Conservation (phyloP, 306 rosid genomes). For the Cyclanthera cordifolia region DNA sequence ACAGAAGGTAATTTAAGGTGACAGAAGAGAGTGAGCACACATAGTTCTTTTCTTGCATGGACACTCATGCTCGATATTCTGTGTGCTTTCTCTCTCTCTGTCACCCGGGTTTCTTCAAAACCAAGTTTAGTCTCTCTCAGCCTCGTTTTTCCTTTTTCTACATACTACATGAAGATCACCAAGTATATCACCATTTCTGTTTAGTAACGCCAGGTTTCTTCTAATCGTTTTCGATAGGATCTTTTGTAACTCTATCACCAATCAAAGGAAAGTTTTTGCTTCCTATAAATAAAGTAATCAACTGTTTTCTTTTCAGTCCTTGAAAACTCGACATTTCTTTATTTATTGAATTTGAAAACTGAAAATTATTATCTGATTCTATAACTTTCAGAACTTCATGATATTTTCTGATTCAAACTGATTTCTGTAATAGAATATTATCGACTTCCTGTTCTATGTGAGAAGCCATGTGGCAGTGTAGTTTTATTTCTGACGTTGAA, state of each 20-base stretch:
- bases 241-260: too few species aligned
- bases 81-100: slow-evolving; percentile 12
- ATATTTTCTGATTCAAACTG: background rate
- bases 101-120: background rate
- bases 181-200: background rate
- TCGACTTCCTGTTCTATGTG: background rate
- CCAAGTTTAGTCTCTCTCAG: background rate
- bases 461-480: background rate
- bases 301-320: background rate
- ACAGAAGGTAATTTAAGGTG: slow-evolving; percentile 8
- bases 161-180: background rate
- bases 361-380: background rate
- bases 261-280: too few species aligned
- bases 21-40: slow-evolving; percentile 17
- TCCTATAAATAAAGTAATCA: too few species aligned
- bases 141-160: background rate
- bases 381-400: background rate
- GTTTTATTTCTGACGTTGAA: background rate
- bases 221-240: too few species aligned
- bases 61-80: background rate
- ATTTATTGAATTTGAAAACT: background rate
- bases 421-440: background rate
- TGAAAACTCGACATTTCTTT: background rate
- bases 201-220: too few species aligned
- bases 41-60: slow-evolving; percentile 7